Evolutionary conservation across 306 rosid genomes (phyloP).

Genomic region (Lathyrus oleraceus): DNA sequence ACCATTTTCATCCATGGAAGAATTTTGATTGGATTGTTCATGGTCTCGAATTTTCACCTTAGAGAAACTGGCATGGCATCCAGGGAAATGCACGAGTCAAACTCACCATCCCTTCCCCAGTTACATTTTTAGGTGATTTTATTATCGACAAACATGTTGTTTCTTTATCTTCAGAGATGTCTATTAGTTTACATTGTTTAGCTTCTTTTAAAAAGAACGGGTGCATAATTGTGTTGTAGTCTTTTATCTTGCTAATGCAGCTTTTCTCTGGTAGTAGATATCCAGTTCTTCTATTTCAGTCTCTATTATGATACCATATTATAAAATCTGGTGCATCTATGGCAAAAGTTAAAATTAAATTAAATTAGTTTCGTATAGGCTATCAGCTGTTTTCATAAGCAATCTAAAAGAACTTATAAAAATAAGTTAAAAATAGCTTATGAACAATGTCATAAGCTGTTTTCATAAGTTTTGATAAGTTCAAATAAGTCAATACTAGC

Average conservation of each 20-base stretch:
- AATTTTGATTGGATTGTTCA: constrained; percentile 19
- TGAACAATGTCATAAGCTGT: too few relatives aligned
- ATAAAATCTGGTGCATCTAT: not conserved
- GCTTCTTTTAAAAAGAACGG: constrained; percentile 3
- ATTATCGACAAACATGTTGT: not conserved
- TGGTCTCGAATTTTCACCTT: constrained; percentile 22
- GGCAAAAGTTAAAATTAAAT: too few relatives aligned
- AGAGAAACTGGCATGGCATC: constrained; percentile 3
- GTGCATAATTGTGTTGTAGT: not conserved
- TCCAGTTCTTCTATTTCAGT: not conserved
- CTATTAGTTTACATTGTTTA: not conserved
- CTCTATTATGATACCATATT: constrained; percentile 9
- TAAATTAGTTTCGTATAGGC: too few relatives aligned
- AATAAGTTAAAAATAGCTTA: too few relatives aligned
- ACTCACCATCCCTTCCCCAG: not conserved
- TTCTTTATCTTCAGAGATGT: constrained; percentile 6
- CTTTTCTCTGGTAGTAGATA: not conserved
- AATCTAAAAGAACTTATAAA: too few relatives aligned
- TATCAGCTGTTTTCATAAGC: too few relatives aligned
- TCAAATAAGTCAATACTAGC: too few relatives aligned
- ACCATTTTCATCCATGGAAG: constrained; percentile 20
- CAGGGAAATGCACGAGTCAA: constrained; percentile 12
- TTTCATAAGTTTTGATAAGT: too few relatives aligned
- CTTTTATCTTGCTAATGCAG: not conserved
- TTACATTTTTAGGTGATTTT: not conserved